Evolutionary conservation across 495 filamentous ascomycete species (phyloP).

Genomic region (Penicillium flavigenum): DNA sequence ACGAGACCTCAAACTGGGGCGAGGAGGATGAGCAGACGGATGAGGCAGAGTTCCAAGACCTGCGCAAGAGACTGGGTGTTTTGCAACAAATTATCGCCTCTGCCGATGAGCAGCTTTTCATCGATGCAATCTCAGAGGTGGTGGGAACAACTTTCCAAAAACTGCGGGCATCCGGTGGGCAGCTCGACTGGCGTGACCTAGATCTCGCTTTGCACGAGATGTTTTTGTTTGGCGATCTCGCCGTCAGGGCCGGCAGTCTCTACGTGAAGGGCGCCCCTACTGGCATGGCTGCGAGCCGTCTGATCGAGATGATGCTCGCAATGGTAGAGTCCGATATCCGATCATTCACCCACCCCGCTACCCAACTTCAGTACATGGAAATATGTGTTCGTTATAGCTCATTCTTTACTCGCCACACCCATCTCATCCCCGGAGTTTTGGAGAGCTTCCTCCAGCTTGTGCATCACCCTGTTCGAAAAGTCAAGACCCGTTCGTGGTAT

Average conservation of each 20-base stretch:
- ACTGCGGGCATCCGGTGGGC: slow-evolving; percentile 64
- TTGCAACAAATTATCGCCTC: slow-evolving; percentile 87
- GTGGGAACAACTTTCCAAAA: slow-evolving; percentile 79
- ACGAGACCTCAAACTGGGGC: slow-evolving; percentile 91
- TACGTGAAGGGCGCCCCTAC: slow-evolving; percentile 79
- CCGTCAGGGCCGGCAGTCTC: slow-evolving; percentile 77
- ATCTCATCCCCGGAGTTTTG: slow-evolving; percentile 78
- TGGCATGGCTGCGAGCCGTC: slow-evolving; percentile 67
- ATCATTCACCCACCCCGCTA: slow-evolving; percentile 82
- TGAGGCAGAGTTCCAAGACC: slow-evolving; percentile 96
- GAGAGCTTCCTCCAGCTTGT: slow-evolving; percentile 88
- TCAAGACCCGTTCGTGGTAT: slow-evolving; percentile 93
- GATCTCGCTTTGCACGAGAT: slow-evolving; percentile 97
- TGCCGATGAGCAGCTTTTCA: slow-evolving; percentile 80
- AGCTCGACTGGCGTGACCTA: slow-evolving; percentile 90
- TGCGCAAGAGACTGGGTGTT: slow-evolving; percentile 81
- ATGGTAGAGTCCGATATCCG: slow-evolving; percentile 91
- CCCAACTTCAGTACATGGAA: slow-evolving; percentile 96
- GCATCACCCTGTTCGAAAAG: slow-evolving; percentile 79
- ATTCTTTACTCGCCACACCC: slow-evolving; percentile 84
- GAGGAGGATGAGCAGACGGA: slow-evolving; percentile 93
- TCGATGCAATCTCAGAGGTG: slow-evolving; percentile 78
- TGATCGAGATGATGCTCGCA: slow-evolving; percentile 86
- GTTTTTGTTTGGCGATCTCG: slow-evolving; percentile 92
- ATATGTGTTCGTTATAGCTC: slow-evolving; percentile 88